Base-by-base conservation (phyloP, 2,329 filamentous ascomycete species). In the Fonsecaea monophora region DNA sequence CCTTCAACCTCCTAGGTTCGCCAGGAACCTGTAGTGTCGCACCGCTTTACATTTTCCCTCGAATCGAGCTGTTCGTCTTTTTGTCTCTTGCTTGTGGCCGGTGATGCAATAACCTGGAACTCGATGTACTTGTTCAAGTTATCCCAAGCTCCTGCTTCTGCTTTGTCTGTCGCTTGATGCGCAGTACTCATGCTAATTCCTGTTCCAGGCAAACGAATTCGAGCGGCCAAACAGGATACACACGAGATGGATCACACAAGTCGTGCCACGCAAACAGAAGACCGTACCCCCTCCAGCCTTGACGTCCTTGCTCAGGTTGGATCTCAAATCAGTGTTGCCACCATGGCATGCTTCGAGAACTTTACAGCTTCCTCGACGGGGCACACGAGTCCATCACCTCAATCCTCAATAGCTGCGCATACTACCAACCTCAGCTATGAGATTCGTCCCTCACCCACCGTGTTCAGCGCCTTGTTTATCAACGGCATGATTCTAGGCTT, bases 401-500 rank as follows among this genome's bases (percentile, higher is more conserved):
- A 53, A 15, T 13, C 18, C 25, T 38, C 58, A 53, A 10, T 32
- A 13, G 15, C 25, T 8, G 25, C 32, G 40, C 58, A 37, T 18
- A 25, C 15, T 13, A 32, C n/a, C 18, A 48, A 25, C 30, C 25
- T 55, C 32, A 40, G 12, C 48, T 54, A 55, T 21, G 50, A 62
- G 30, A 50, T 34, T 18, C 32, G 15, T 18, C 53, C 38, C 13
- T 45, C 40, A 6, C 53, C 56, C 37, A 64, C 50, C 4, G 48
- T 53, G 35, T 53, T 53, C 32, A 68, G 72, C 6, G 77, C 77
- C 2, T 67, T 78, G 4, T 78, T 72, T 60, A 56, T 74, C 38
- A 78, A 77, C 50, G 76, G 76, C 8, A 54, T 68, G 25, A 68
- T 77, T 3, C 70, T 78, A 25, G 74, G 75, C 21, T 63, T 77